A percentile compares a stretch with the other conserved stretches of the same genome.
phyloP scores from a whole-genome alignment of 257 asterid genomes.

The Nicotiana benthamiana region DNA sequence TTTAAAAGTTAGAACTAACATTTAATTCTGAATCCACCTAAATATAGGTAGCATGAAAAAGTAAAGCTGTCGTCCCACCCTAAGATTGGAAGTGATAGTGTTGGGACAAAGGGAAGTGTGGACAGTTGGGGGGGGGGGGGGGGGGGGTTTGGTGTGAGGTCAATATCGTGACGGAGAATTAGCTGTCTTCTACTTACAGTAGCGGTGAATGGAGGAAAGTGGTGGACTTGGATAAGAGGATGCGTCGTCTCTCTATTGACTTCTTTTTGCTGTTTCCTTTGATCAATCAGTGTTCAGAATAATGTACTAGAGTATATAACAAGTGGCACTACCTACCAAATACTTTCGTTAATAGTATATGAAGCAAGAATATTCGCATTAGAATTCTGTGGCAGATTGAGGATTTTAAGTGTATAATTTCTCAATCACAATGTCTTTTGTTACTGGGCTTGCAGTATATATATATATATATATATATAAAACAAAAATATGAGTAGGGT shows the following conservation, averaged over 20 bases:
- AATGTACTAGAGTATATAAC: neutral
- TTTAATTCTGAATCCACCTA: too few relatives aligned
- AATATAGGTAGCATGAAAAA: too few relatives aligned
- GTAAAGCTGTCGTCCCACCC: neutral
- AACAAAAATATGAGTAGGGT: too few relatives aligned
- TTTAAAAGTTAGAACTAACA: too few relatives aligned
- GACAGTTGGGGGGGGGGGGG: neutral
- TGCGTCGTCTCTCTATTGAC: neutral
- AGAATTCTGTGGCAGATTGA: neutral
- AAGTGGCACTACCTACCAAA: neutral
- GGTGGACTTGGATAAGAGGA: neutral
- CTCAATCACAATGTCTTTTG: too few relatives aligned
- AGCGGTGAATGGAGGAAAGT: neutral
- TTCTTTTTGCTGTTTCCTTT: slow-evolving; percentile 4
- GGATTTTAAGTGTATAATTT: too few relatives aligned
- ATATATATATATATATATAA: too few relatives aligned
- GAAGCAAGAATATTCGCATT: neutral
- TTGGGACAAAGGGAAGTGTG: neutral
- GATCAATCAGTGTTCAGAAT: neutral
- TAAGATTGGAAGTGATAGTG: neutral
- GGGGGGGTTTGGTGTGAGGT: neutral
- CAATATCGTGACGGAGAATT: slow-evolving; percentile 1
- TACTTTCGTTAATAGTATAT: neutral
- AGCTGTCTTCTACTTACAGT: slow-evolving; percentile 4
- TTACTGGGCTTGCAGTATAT: too few relatives aligned